Percentiles rank a stretch among this genome's conserved stretches.
Conservation (phyloP, 441 rosid genomes). For the Syzygium malaccense region DNA sequence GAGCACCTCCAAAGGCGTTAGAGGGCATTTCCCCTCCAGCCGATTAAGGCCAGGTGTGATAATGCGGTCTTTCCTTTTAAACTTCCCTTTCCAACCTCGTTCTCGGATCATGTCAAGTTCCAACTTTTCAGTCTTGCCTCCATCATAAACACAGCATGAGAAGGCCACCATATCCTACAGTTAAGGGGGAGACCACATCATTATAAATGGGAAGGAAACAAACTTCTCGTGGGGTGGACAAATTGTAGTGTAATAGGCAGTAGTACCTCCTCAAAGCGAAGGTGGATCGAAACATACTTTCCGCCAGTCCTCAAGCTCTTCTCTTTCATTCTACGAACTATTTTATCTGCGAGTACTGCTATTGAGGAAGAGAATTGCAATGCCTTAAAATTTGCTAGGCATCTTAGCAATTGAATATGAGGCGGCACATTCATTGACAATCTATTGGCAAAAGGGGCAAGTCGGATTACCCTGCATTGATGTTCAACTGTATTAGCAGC, state of each 20-base stretch:
- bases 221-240: background rate
- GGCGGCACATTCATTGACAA: constrained; percentile 86
- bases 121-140: constrained; percentile 62
- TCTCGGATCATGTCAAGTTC: constrained; percentile 66
- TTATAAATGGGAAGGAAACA: background rate
- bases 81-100: constrained; percentile 75
- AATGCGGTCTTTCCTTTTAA: constrained; percentile 61
- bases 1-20: constrained; percentile 88
- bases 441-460: constrained; percentile 91
- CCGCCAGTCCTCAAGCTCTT: constrained; percentile 68
- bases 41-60: constrained; percentile 71
- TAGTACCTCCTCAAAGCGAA: constrained; percentile 88
- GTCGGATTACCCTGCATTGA: constrained; percentile 65
- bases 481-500: constrained; percentile 1
- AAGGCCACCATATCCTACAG: constrained; percentile 96
- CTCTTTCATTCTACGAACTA: constrained; percentile 62
- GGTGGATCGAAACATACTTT: constrained; percentile 78
- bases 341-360: constrained; percentile 49
- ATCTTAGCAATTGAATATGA: constrained; percentile 73
- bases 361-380: constrained; percentile 64
- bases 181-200: background rate
- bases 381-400: constrained; percentile 84
- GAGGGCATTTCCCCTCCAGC: constrained; percentile 83
- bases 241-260: background rate
- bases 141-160: constrained; percentile 92